Evolutionary conservation across 345 rosid genomes (phyloP), one percentile per base, ranked within the genome.

Genomic region (Linum lewisii): DNA sequence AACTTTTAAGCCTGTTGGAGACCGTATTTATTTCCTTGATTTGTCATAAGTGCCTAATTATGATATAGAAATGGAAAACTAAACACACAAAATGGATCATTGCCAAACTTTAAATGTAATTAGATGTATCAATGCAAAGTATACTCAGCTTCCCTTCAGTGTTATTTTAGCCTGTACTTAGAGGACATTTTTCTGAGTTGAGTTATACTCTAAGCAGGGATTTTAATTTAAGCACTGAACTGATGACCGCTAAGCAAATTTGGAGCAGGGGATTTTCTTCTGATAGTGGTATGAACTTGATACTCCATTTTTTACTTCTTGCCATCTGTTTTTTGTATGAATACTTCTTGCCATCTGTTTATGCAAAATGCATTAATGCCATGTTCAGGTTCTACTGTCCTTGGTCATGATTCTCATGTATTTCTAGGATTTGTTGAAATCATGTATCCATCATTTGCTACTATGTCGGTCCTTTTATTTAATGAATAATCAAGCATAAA

Each of bases 181-280:
- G 34, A 29, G 4, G 34, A 29, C 0, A 29, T 13, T 13, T 8
- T 24, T 0, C 44, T 64, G 18, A 24, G 10, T 15, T 32, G 26
- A 11, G 2, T 14, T 63, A 38, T 52, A 24, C 21, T 66, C 57
- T 18, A 67, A 53, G 47, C 73, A 80, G 80, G 65, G 75, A 75
- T 66, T 63, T 58, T 47, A 36, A 67, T 62, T 16, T 71, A 62
- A 74, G 56, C 65, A 57, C 69, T 58, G 67, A 64, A 65, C 75
- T 51, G 29, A 67, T 63, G 44, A 38, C 74, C 61, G 15, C 75
- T 69, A 65, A 78, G 67, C 76, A 69, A 64, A 66, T 62, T 54
- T 82, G 81, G 81, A 75, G 60, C 73, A 69, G 81, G 65, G 63
- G 78, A 47, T 87, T 79, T 72, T 87, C 95, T 61, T 82, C 95